Evolutionary conservation across 305 asterid species (phyloP), one percentile per base, ranked within the genome.

Genomic region (Coffea humblotiana): DNA sequence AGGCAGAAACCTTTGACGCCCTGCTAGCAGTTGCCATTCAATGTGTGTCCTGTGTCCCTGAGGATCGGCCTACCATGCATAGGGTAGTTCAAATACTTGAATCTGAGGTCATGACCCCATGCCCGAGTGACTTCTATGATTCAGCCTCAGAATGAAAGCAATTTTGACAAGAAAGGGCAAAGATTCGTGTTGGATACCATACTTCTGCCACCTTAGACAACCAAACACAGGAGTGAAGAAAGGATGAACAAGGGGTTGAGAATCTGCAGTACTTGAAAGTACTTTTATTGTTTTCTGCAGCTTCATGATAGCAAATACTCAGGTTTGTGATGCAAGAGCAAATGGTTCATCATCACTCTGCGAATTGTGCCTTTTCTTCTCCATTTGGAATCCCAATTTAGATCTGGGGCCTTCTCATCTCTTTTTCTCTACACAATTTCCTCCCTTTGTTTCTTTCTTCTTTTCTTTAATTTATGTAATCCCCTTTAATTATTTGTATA

Each of bases 1-100:
- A 91, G 85, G 72, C 87, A 10, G 96, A 92, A 85, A 90, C 91
- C 87, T 93, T 94, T 11, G 96, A 92, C 61, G 90, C 94, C 79
- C 82, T 93, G 58, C 94, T 95, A 63, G 87, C 94, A 71, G 86
- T 91, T 78, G 95, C 97, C 63, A 90, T 93, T 84, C 95, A 92
- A 52, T 93, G 99, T n/a, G 98, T 95, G 18, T 92, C 94, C 81
- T 87, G 95, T 78, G 83, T 77, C 76, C 97, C 98, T 0, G 98
- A 94, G 80, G 97, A 93, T 72, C 92, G 98, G 80, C 98, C 98
- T 79, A 91, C 98, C 63, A 94, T 94, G 90, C 98, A 94, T 83
- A 82, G 97, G 80, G 97, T 95, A 48, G 93, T 93, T 79, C 99
- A 95, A 85, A 88, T 88, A 74, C 96, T 95, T 35, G 99, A 93